Base-by-base conservation (phyloP, 2,329 filamentous ascomycete species). In the Shiraia bambusicola region DNA sequence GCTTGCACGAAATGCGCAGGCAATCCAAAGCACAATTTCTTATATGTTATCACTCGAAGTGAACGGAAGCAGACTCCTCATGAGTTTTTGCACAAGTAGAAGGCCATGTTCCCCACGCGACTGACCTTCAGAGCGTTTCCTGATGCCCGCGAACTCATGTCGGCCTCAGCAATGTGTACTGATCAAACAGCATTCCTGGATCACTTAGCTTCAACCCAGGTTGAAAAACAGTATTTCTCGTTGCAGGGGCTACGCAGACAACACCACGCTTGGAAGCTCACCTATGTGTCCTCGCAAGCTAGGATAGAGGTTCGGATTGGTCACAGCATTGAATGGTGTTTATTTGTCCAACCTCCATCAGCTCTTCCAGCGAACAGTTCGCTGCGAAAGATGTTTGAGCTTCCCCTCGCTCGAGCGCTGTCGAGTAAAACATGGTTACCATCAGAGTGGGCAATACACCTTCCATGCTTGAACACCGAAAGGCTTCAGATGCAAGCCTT, bases 1-100 rank as follows among this genome's bases (percentile, higher is more conserved):
- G 73, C 76, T 9, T 85, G 81, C 56, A 55, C 64, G 1, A 58
- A 61, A 4, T 84, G 81, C 50, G 75, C 72, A 2, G 74, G 74
- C 2, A 81, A 81, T 28, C 81, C 82, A 0, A 49, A 52, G 6
- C 79, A 81, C 49, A 49, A 58, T 3, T 81, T 78, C 42, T 11
- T 27, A 1, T 32, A 42, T 4, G 43, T 29, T 0, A 25, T 51
- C 2, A 13, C 42, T 6, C 41, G 25, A 35, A 26, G 45, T 15
- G 25, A 42, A 4, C 72, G 76, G 6, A 54, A 58, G 12, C 37
- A 58, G 6, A 37, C 22, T 4, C 76, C 77, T 0, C 52, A 63
- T 15, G 56, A 66, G 0, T 81, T 82, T 52, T 66, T 74, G 19
- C 56, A 58, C 1, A 45, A 60, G 3, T 65, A 81, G 45, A 72